Percentiles rank a stretch among this genome's conserved stretches.
Conservation (phyloP, 306 rosid species). For the Lagenaria siceraria region DNA sequence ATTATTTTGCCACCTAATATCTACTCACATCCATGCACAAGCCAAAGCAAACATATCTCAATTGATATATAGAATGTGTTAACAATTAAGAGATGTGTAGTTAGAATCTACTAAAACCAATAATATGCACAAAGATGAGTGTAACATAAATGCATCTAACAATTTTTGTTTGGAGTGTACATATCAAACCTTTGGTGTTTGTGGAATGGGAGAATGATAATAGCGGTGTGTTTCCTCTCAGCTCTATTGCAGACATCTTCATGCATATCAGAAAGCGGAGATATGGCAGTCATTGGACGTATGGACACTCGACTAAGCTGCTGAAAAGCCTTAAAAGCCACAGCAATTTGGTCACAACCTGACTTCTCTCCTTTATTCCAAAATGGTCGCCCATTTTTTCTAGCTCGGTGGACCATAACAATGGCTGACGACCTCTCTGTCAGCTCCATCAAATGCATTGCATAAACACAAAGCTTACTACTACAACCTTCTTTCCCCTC, state of each 20-base stretch:
- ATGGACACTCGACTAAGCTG: slow-evolving; percentile 42
- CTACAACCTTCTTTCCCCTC: slow-evolving; percentile 13
- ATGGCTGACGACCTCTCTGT: slow-evolving; percentile 54
- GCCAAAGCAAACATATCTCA: too few species aligned
- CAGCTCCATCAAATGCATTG: slow-evolving; percentile 79
- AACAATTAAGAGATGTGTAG: too few species aligned
- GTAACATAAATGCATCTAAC: too few species aligned
- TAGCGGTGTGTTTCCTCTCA: slow-evolving; percentile 31
- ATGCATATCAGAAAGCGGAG: slow-evolving; percentile 26
- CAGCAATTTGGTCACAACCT: slow-evolving; percentile 27
- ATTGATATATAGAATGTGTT: too few species aligned
- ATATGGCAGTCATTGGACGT: slow-evolving; percentile 68
- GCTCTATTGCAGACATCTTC: slow-evolving; percentile 47
- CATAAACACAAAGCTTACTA: slow-evolving; percentile 42
- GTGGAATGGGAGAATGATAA: slow-evolving; percentile 56
- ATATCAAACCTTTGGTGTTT: slow-evolving; percentile 25
- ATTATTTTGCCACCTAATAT: too few species aligned
- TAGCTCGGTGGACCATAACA: slow-evolving; percentile 48
- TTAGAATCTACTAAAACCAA: too few species aligned
- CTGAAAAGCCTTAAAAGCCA: slow-evolving; percentile 44
- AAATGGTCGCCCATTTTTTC: slow-evolving; percentile 49
- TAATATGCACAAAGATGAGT: too few species aligned
- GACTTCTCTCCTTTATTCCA: slow-evolving; percentile 35
- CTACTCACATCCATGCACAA: too few species aligned
- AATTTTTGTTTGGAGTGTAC: too few species aligned